Evolutionary conservation across 805 yeast species (phyloP).

Genomic region (Sugiyamaella americana): DNA sequence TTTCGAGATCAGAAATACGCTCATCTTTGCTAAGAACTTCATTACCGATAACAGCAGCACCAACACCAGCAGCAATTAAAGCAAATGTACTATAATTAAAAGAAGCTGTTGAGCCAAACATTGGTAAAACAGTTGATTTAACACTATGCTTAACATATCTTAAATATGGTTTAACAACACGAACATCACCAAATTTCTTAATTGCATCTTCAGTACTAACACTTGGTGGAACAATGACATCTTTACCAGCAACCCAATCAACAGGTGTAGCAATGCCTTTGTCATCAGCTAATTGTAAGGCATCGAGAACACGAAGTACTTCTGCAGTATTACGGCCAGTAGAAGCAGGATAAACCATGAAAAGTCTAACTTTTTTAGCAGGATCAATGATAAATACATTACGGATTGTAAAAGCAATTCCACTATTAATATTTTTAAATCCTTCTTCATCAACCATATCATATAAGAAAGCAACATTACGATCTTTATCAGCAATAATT

Average conservation of each 20-base stretch:
- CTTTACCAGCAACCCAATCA: conserved; percentile 85
- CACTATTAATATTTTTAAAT: conserved; percentile 64
- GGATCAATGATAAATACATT: conserved; percentile 92
- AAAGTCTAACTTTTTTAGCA: conserved; percentile 76
- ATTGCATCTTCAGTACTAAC: conserved; percentile 73
- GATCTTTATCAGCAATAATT: conserved; percentile 79
- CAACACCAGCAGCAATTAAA: conserved; percentile 6
- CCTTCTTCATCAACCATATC: conserved; percentile 88
- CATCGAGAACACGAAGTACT: conserved; percentile 84
- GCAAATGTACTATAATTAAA: conserved; percentile 2
- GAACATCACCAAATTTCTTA: conserved; percentile 80
- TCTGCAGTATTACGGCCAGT: conserved; percentile 92
- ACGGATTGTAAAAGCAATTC: conserved; percentile 81
- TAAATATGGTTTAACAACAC: conserved; percentile 84
- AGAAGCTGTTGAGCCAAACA: neutral
- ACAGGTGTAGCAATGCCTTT: conserved; percentile 85
- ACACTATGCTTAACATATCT: conserved; percentile 48
- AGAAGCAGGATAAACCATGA: conserved; percentile 86
- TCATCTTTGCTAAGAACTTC: conserved; percentile 9
- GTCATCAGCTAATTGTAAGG: conserved; percentile 70
- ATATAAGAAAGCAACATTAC: conserved; percentile 76
- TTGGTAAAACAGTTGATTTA: conserved; percentile 1
- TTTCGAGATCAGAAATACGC: conserved; percentile 10
- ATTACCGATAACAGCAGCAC: conserved; percentile 2
- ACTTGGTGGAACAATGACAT: conserved; percentile 86